A percentile compares a stretch with the other conserved stretches of the same genome.
Conservation (phyloP, 345 rosid species). For the Combretum micranthum region DNA sequence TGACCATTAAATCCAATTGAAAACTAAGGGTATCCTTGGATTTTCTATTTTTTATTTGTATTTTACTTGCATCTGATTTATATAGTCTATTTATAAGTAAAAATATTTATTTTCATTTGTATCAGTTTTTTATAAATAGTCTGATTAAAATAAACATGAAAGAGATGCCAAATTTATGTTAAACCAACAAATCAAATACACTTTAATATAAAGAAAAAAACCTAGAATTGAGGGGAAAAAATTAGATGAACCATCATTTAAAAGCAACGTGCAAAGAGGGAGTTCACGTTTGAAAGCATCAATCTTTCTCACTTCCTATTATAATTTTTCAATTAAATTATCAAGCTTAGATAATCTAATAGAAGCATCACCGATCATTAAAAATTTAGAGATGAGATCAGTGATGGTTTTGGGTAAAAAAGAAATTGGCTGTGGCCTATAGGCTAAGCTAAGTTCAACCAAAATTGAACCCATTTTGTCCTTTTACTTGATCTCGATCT, state of each 20-base stretch:
- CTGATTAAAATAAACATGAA: too few relatives aligned
- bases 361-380: constrained; percentile 35
- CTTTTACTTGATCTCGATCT: background rate
- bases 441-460: constrained; percentile 68
- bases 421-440: constrained; percentile 17
- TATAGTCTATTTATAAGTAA: too few relatives aligned
- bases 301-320: constrained; percentile 80
- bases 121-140: too few relatives aligned
- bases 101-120: too few relatives aligned
- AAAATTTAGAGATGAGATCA: constrained; percentile 37
- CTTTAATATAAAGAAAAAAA: background rate
- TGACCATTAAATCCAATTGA: background rate
- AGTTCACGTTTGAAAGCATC: constrained; percentile 78
- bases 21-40: too few relatives aligned
- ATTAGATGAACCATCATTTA: constrained; percentile 50
- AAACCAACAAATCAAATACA: too few relatives aligned
- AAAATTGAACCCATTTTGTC: constrained; percentile 54
- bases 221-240: background rate
- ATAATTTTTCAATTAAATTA: constrained; percentile 44
- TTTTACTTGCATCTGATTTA: too few relatives aligned
- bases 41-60: too few relatives aligned
- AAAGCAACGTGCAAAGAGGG: constrained; percentile 71
- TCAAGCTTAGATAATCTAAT: constrained; percentile 41
- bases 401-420: constrained; percentile 45
- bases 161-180: too few relatives aligned